These are phyloP conservation scores for Syzygium syzygioides DNA, from an alignment of 441 rosid species.

Conservation along the genomic window DNA sequence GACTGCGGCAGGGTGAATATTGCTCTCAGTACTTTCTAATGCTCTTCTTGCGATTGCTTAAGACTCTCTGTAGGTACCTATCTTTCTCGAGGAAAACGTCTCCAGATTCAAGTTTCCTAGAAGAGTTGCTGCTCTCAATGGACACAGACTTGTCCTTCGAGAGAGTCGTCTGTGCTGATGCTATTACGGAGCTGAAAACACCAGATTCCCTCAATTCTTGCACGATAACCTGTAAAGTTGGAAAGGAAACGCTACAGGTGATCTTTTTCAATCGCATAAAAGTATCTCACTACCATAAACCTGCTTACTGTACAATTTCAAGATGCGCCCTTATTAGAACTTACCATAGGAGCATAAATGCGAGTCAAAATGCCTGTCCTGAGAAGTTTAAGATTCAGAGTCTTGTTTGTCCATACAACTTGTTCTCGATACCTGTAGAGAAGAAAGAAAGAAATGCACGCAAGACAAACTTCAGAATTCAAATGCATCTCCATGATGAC, in stretches of 20 bases:
- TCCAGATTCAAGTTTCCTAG: constrained; percentile 10
- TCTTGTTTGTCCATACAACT: constrained; percentile 68
- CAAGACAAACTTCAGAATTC: not conserved
- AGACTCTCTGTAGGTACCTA: constrained; percentile 29
- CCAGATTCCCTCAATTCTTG: constrained; percentile 83
- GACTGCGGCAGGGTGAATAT: constrained; percentile 31
- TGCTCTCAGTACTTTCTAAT: constrained; percentile 25
- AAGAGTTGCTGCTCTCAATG: constrained; percentile 21
- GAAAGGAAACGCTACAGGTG: not conserved
- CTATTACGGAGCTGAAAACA: constrained; percentile 49
- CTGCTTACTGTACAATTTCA: not conserved
- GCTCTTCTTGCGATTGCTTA: constrained; percentile 38
- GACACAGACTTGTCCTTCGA: constrained; percentile 31
- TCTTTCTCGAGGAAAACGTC: constrained; percentile 35
- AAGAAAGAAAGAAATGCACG: not conserved
- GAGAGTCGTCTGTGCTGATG: constrained; percentile 31
- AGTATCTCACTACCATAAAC: not conserved
- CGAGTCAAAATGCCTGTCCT: constrained; percentile 74
- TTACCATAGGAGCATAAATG: constrained; percentile 80
- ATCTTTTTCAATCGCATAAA: not conserved
- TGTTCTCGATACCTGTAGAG: constrained; percentile 65
- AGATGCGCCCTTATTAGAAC: constrained; percentile 6
- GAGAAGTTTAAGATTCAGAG: constrained; percentile 53
- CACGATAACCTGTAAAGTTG: constrained; percentile 46
- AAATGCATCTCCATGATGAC: not conserved